Conservation (phyloP, 2,329 filamentous ascomycete genomes). For the Scedosporium minutisporum region DNA sequence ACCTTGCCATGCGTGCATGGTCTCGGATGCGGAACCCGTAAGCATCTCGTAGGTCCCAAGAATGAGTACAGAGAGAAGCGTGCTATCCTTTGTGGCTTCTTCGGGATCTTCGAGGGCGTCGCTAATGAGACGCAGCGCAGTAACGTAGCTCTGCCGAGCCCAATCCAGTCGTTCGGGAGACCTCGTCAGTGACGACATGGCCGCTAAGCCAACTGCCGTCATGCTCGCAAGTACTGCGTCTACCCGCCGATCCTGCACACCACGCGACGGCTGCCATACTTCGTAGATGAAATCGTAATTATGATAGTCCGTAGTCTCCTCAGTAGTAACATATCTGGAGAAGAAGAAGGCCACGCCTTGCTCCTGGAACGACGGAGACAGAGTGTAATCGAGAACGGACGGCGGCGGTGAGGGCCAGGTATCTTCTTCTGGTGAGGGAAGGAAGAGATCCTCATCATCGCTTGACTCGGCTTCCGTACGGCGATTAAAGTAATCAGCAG, state of each 20-base stretch:
- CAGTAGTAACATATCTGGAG: slow-evolving; percentile 35
- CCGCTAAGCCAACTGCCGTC: slow-evolving; percentile 44
- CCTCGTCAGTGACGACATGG: slow-evolving; percentile 35
- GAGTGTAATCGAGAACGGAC: slow-evolving; percentile 20
- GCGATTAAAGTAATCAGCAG: not conserved
- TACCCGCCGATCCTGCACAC: slow-evolving; percentile 19
- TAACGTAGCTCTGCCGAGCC: slow-evolving; percentile 40
- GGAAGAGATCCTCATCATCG: slow-evolving; percentile 17
- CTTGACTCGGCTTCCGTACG: slow-evolving; percentile 7
- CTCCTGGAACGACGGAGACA: slow-evolving; percentile 28
- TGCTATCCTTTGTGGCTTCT: slow-evolving; percentile 36
- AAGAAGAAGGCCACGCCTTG: slow-evolving; percentile 40
- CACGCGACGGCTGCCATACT: slow-evolving; percentile 36
- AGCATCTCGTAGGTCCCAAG: slow-evolving; percentile 46
- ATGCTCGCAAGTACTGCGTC: slow-evolving; percentile 43
- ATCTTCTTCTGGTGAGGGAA: slow-evolving; percentile 22
- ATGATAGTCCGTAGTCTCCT: slow-evolving; percentile 34
- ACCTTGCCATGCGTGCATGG: slow-evolving; percentile 40
- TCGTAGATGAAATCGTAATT: slow-evolving; percentile 45
- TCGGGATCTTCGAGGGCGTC: slow-evolving; percentile 34
- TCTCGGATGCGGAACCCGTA: slow-evolving; percentile 34
- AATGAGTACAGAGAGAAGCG: slow-evolving; percentile 43
- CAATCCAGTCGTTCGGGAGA: slow-evolving; percentile 32
- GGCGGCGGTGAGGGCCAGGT: slow-evolving; percentile 20
- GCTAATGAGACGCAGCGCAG: slow-evolving; percentile 41